A percentile compares a stretch with the other conserved stretches of the same genome.
Evolutionary conservation across 2,329 filamentous ascomycete genomes (phyloP).

Genomic region (Verticillium zaregamsianum): DNA sequence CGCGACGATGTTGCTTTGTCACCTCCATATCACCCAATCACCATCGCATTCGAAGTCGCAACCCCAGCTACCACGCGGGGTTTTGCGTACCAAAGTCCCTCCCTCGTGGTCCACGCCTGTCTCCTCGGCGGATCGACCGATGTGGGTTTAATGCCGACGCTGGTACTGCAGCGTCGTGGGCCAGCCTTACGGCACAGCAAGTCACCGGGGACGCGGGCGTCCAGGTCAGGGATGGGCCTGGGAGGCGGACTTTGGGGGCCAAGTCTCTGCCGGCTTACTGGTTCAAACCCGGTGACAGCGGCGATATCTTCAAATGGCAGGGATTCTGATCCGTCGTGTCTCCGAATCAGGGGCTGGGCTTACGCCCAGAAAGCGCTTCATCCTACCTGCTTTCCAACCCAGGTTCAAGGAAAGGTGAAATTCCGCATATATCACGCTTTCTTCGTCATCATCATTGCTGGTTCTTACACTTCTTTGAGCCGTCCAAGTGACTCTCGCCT

Average conservation of each 20-base stretch:
- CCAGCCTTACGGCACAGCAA: background rate
- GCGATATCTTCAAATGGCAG: background rate
- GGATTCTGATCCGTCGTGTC: background rate
- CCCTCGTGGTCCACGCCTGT: background rate
- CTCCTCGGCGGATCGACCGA: background rate
- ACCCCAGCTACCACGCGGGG: background rate
- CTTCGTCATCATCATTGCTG: background rate
- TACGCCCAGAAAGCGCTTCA: background rate
- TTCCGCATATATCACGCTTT: background rate
- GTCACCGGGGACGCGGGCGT: background rate
- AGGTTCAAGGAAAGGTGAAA: background rate
- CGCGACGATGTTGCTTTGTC: background rate
- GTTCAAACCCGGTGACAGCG: background rate
- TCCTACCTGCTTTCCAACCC: no score
- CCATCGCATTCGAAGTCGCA: background rate
- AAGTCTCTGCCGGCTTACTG: background rate
- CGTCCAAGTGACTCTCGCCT: no score
- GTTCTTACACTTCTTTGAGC: background rate
- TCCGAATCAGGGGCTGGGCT: background rate
- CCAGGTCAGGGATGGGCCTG: background rate
- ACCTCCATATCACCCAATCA: background rate
- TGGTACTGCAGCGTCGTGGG: background rate
- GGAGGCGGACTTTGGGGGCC: background rate
- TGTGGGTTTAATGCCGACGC: background rate
- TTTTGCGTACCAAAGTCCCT: background rate